Conservation (phyloP, 2,329 filamentous ascomycete species). For the Fusarium globosum region DNA sequence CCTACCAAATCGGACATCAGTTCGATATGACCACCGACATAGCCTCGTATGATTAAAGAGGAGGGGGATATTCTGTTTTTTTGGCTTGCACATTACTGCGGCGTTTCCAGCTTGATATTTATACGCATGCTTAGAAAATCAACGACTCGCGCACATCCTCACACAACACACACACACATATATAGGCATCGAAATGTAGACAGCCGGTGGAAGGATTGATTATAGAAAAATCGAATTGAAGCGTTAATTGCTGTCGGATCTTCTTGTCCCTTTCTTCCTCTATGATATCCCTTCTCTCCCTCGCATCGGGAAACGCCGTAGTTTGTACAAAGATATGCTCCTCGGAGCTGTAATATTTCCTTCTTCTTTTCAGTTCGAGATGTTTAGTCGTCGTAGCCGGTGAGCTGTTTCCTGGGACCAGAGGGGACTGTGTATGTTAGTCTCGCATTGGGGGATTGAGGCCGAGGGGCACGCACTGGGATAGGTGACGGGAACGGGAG, state of each 20-base stretch:
- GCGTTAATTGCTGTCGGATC: slow-evolving; percentile 43
- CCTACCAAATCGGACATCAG: slow-evolving; percentile 29
- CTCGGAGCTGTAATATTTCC: slow-evolving; percentile 18
- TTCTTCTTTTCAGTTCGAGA: slow-evolving; percentile 13
- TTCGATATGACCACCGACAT: slow-evolving; percentile 29
- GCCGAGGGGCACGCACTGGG: slow-evolving; percentile 73
- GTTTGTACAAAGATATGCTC: slow-evolving; percentile 43
- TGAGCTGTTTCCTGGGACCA: slow-evolving; percentile 68
- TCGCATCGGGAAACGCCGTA: slow-evolving; percentile 38
- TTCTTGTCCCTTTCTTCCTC: slow-evolving; percentile 35
- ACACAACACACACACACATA: slow-evolving; percentile 23
- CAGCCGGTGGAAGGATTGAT: slow-evolving; percentile 6
- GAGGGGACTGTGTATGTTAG: slow-evolving; percentile 60
- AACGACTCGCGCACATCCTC: slow-evolving; percentile 25
- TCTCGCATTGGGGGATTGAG: background rate
- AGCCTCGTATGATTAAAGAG: slow-evolving; percentile 22
- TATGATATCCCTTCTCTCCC: slow-evolving; percentile 33
- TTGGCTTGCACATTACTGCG: slow-evolving; percentile 24
- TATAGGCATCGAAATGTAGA: slow-evolving; percentile 29
- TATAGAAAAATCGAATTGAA: slow-evolving; percentile 43
- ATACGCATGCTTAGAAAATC: slow-evolving; percentile 33
- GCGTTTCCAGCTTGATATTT: slow-evolving; percentile 25
- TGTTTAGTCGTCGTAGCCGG: slow-evolving; percentile 68
- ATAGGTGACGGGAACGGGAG: slow-evolving; percentile 87
- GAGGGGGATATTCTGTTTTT: slow-evolving; percentile 12